These are phyloP conservation scores for Achlya hypogyna DNA, from an alignment of 352 stramenopile species.

Conservation along the genomic window DNA sequence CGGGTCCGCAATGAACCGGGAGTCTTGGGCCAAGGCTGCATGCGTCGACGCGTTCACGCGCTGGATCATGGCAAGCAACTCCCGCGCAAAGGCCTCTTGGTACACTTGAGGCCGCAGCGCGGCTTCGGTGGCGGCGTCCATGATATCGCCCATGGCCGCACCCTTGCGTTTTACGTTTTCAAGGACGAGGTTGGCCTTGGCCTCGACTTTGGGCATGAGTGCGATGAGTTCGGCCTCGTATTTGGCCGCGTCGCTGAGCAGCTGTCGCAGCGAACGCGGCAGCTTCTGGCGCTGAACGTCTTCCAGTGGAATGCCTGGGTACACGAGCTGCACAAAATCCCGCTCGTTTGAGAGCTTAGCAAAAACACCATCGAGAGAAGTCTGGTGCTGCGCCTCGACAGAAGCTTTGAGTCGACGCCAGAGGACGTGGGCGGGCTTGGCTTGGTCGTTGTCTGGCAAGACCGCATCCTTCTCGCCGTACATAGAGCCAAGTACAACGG, in stretches of 20 bases:
- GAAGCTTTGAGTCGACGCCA: slow-evolving; percentile 62
- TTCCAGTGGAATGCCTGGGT: slow-evolving; percentile 60
- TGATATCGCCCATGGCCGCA: slow-evolving; percentile 59
- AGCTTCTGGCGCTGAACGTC: slow-evolving; percentile 41
- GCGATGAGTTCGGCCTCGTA: slow-evolving; percentile 69
- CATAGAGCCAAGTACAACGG: slow-evolving; percentile 14
- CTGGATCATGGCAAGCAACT: slow-evolving; percentile 77
- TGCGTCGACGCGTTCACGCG: slow-evolving; percentile 78
- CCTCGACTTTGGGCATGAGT: slow-evolving; percentile 75
- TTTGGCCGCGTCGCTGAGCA: slow-evolving; percentile 58
- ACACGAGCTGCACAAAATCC: slow-evolving; percentile 73
- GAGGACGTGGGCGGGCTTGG: slow-evolving; percentile 27
- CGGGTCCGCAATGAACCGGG: slow-evolving; percentile 45
- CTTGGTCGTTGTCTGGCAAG: slow-evolving; percentile 21
- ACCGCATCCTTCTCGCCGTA: slow-evolving; percentile 61
- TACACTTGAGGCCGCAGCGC: slow-evolving; percentile 64
- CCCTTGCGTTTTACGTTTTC: slow-evolving; percentile 72
- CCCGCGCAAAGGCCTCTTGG: slow-evolving; percentile 75
- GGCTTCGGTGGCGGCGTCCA: slow-evolving; percentile 61
- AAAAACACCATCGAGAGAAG: slow-evolving; percentile 66
- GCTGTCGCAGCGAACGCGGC: slow-evolving; percentile 56
- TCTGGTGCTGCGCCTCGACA: slow-evolving; percentile 27
- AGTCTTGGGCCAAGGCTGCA: slow-evolving; percentile 56
- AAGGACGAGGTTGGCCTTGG: slow-evolving; percentile 65
- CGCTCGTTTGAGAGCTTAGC: slow-evolving; percentile 49